phyloP scores from a whole-genome alignment of 805 yeast genomes.

The Starmerella riodocensis region DNA sequence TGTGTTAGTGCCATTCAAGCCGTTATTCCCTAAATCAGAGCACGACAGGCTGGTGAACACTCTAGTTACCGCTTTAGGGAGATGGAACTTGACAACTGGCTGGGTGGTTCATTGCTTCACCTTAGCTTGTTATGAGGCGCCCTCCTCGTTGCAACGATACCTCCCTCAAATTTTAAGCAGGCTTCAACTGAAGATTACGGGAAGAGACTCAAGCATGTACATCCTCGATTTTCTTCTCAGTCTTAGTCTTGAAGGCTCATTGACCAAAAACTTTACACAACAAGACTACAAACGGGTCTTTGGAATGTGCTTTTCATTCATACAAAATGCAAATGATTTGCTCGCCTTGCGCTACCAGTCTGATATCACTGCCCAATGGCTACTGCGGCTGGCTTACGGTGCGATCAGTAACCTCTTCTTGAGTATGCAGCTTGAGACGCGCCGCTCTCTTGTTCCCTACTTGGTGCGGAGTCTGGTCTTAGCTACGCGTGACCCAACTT shows the following conservation, averaged over 20 bases:
- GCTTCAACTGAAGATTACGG: conserved; percentile 61
- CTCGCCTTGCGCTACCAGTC: conserved; percentile 10
- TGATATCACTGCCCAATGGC: conserved; percentile 41
- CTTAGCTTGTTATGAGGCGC: conserved; percentile 69
- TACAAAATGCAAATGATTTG: conserved; percentile 52
- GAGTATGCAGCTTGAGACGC: conserved; percentile 43
- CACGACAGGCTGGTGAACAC: conserved; percentile 53
- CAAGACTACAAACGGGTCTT: conserved; percentile 71
- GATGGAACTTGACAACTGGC: conserved; percentile 54
- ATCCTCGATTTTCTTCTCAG: conserved; percentile 62
- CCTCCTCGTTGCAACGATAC: conserved; percentile 55
- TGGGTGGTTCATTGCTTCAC: conserved; percentile 67
- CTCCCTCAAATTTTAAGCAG: conserved; percentile 56
- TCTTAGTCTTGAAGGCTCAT: conserved; percentile 48
- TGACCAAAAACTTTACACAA: conserved; percentile 57
- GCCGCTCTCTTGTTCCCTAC: conserved; percentile 49
- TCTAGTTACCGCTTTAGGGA: conserved; percentile 43
- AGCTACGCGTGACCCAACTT: conserved; percentile 26
- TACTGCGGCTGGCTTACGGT: conserved; percentile 48
- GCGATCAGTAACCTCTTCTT: conserved; percentile 63
- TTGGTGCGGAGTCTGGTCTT: conserved; percentile 44
- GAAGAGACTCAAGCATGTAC: conserved; percentile 54
- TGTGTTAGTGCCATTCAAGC: conserved; percentile 38
- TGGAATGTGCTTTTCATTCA: conserved; percentile 69
- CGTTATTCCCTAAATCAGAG: conserved; percentile 39